Percentiles rank a stretch among this genome's conserved stretches.
These are phyloP conservation scores for Aureobasidium sp. DNA, from an alignment of 2,329 filamentous ascomycete species.

Conservation along the genomic window DNA sequence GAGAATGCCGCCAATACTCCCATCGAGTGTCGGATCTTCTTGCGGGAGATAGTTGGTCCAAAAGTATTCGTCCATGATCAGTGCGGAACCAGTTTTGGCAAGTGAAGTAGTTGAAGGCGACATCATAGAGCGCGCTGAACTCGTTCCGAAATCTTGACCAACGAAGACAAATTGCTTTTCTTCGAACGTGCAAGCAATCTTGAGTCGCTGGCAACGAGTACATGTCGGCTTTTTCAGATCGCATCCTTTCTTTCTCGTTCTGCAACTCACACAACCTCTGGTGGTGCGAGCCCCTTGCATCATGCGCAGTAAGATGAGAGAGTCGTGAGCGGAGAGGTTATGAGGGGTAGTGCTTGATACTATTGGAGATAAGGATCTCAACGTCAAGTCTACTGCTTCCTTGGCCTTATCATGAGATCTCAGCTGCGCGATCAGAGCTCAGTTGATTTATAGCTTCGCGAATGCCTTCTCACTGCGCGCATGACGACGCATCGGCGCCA, in stretches of 20 bases:
- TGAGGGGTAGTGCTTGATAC: no score
- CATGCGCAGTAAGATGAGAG: no score
- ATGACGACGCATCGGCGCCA: no score
- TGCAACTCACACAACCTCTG: background rate
- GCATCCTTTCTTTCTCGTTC: background rate
- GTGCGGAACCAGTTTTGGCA: background rate
- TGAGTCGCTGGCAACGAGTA: background rate
- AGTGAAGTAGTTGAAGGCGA: background rate
- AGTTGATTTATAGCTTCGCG: no score
- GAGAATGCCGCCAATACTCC: background rate
- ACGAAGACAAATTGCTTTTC: background rate
- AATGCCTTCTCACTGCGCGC: no score
- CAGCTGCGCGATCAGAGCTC: no score
- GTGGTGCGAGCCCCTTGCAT: slow-evolving; percentile 3
- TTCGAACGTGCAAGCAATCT: background rate
- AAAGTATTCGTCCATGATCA: background rate
- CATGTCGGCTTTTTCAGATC: background rate
- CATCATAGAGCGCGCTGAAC: background rate
- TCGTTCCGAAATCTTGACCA: background rate
- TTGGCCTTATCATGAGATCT: background rate
- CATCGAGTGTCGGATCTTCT: background rate
- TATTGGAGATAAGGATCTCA: no score
- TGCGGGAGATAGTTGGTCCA: background rate
- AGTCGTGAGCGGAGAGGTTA: no score
- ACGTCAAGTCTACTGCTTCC: no score